Base-by-base conservation (phyloP, 441 rosid genomes). In the Jatropha multifida region DNA sequence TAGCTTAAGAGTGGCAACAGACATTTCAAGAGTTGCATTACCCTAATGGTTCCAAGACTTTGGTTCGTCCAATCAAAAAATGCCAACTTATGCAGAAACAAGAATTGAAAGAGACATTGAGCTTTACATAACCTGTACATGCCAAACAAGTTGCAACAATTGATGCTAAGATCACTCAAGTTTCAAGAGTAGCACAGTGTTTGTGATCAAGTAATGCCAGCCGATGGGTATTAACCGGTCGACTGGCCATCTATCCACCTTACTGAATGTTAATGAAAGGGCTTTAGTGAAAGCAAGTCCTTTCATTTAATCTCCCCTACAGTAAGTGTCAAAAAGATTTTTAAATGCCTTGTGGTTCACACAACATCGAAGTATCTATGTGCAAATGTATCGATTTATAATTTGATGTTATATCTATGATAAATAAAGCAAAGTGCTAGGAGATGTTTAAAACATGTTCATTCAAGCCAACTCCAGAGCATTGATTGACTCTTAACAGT, bases 11-110 rank as follows among this genome's bases (percentile, higher is more conserved):
- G 27, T 15, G 32, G 74, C 72, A 71, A 62, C 48, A 44, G 10
- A 75, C 61, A 76, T 75, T 68, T 69, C 75, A 68, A 81, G 76
- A 73, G 80, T 70, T 77, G 79, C 77, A 79, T 65, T 82, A 63
- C 40, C 37, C 48, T 20, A 75, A 67, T 73, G 80, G 80, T 77
- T 77, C 79, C 65, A n/a, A 51, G 62, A 49, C 54, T 61, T 38
- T 69, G 4, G 14, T 71, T 76, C 56, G 69, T 74, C 51, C 67
- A 75, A 72, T 68, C 49, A 51, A 68, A 42, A 26, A 44, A 20
- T 12, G 14, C 44, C 52, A 63, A 65, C 13, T 40, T 38, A 60
- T 48, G 61, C 64, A 52, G 51, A 23, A 46, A 74, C 40, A 26
- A 61, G 2, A 8, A 71, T 6, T 3, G 51, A 58, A 42, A 75